Percentiles rank a stretch among this genome's conserved stretches.
Conservation (phyloP, 257 asterid genomes). For the Phtheirospermum japonicum region DNA sequence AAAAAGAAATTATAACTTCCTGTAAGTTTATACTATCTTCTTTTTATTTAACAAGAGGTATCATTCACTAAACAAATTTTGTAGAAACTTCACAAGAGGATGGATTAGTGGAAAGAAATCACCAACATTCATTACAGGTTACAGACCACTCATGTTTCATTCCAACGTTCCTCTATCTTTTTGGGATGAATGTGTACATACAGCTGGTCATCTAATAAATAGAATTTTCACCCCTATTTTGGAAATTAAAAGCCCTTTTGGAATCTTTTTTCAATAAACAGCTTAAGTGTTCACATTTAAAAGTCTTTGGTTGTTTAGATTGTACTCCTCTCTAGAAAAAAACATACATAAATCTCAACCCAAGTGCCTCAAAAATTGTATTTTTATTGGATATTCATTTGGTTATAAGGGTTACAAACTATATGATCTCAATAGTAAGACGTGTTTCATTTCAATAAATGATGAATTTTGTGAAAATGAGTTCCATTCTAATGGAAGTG, state of each 20-base stretch:
- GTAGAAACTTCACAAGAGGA: constrained; percentile 4
- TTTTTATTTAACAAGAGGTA: background rate
- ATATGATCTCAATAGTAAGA: no score
- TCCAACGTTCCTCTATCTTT: background rate
- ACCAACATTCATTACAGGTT: background rate
- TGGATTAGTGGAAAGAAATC: background rate
- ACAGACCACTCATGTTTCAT: background rate
- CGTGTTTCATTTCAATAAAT: no score
- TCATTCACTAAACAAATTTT: background rate
- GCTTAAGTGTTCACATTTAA: background rate
- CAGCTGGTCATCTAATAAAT: background rate
- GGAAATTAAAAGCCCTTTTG: no score
- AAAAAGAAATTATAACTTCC: no score
- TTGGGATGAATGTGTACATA: background rate
- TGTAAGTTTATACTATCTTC: background rate
- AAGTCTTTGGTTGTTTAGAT: background rate
- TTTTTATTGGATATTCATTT: no score
- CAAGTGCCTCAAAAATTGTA: no score
- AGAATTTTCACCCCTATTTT: no score
- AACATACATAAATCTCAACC: background rate
- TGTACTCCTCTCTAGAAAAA: background rate
- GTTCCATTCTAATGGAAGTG: no score
- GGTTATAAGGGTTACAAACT: no score
- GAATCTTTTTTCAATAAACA: background rate
- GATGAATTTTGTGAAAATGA: background rate